These are phyloP conservation scores for Dothiorella sarmentorum DNA, from an alignment of 2,329 filamentous ascomycete genomes.

Conservation along the genomic window DNA sequence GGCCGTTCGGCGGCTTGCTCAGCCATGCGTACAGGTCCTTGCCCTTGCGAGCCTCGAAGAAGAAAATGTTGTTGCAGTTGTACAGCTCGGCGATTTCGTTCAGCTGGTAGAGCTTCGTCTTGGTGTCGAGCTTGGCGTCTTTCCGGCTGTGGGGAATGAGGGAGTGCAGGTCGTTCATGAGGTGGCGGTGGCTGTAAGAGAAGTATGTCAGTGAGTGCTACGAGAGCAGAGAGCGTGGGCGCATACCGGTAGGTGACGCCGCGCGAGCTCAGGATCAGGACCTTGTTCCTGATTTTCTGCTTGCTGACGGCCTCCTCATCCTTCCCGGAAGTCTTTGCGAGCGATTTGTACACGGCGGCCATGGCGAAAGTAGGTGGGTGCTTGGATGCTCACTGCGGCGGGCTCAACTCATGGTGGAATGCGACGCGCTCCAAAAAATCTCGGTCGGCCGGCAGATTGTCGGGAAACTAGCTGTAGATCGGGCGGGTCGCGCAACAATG, in stretches of 20 bases:
- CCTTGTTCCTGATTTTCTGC: conserved; percentile 53
- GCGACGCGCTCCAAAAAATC: conserved; percentile 6
- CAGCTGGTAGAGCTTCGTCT: conserved; percentile 66
- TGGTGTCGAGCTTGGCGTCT: conserved; percentile 95
- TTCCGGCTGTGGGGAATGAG: conserved; percentile 90
- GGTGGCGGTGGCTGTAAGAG: conserved; percentile 82
- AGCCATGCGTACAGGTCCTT: conserved; percentile 95
- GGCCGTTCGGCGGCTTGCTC: conserved; percentile 82
- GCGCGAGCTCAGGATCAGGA: conserved; percentile 86
- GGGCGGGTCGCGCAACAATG: conserved; percentile 10
- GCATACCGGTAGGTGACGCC: conserved; percentile 81
- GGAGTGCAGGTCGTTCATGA: conserved; percentile 82
- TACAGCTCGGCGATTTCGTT: conserved; percentile 61
- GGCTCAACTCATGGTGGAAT: background rate
- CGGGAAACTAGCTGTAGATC: background rate
- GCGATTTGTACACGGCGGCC: conserved; percentile 56
- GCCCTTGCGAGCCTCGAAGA: conserved; percentile 92
- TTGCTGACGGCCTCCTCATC: conserved; percentile 29
- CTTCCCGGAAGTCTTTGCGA: conserved; percentile 43
- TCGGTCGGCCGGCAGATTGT: background rate
- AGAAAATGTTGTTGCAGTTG: conserved; percentile 92
- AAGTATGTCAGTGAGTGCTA: conserved; percentile 15
- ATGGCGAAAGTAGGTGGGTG: conserved; percentile 31
- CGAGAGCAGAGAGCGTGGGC: background rate
- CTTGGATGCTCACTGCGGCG: background rate